Percentiles rank a stretch among this genome's conserved stretches.
Evolutionary conservation across 441 rosid genomes (phyloP).

Genomic region (Brassica hybrid): DNA sequence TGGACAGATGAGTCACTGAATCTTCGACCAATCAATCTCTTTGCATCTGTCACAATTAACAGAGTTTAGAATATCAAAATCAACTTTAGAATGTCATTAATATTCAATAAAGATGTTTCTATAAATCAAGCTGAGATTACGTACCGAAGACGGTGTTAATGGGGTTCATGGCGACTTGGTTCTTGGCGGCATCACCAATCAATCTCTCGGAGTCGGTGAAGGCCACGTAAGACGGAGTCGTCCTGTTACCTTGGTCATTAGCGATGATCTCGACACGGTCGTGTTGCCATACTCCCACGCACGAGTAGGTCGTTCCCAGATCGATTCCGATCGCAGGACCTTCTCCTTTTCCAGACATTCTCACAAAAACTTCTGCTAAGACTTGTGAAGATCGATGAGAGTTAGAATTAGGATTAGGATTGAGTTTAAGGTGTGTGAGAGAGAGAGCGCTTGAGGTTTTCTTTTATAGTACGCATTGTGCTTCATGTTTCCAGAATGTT

Average conservation of each 20-base stretch:
- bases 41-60: constrained; percentile 1
- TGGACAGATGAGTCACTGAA: neutral
- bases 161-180: constrained; percentile 13
- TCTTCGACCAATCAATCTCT: constrained; percentile 6
- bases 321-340: neutral
- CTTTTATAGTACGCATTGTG: neutral
- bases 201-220: constrained; percentile 16
- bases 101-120: no score
- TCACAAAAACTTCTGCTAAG: neutral
- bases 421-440: neutral
- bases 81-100: no score
- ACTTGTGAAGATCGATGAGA: neutral
- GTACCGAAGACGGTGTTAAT: neutral
- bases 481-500: neutral
- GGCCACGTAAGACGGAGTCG: constrained; percentile 15
- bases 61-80: no score
- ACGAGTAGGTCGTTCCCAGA: constrained; percentile 54
- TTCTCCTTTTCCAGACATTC: neutral
- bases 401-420: neutral
- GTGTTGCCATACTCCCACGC: constrained; percentile 44
- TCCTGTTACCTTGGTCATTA: constrained; percentile 12
- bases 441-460: neutral
- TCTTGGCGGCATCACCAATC: no score
- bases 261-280: constrained; percentile 21
- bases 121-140: neutral